phyloP scores from a whole-genome alignment of 352 stramenopile species.

The Thalassiosira delicatula region DNA sequence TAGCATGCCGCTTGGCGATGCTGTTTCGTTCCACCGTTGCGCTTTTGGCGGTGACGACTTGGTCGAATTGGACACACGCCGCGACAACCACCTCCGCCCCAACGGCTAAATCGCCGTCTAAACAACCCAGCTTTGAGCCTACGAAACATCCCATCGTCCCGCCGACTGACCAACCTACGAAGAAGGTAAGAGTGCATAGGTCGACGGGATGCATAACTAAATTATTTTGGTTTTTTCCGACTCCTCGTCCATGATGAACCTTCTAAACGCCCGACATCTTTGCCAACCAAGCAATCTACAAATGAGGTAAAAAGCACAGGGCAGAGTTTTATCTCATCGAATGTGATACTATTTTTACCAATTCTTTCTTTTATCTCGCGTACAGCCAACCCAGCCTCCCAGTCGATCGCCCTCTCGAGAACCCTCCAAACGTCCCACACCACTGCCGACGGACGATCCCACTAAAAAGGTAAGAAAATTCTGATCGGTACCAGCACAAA shows the following conservation, averaged over 20 bases:
- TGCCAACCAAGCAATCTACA: not conserved
- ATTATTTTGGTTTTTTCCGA: too few species aligned
- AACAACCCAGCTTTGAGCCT: not conserved
- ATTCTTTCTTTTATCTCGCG: not conserved
- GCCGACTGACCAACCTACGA: conserved; percentile 6
- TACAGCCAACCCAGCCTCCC: conserved; percentile 6
- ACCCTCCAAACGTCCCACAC: not conserved
- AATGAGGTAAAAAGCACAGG: not conserved
- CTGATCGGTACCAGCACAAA: too few species aligned
- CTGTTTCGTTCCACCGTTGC: too few species aligned
- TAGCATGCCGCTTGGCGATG: too few species aligned
- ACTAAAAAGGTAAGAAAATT: not conserved
- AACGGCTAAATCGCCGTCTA: too few species aligned
- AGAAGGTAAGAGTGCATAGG: not conserved
- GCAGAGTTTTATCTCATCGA: too few species aligned
- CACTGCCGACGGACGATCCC: not conserved
- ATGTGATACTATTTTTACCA: too few species aligned
- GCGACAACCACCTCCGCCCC: too few species aligned
- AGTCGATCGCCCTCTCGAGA: not conserved
- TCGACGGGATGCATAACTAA: too few species aligned
- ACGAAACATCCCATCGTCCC: not conserved
- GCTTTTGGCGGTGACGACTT: too few species aligned
- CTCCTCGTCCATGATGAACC: too few species aligned
- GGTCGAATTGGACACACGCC: too few species aligned
- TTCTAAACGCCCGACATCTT: not conserved